Conservation (phyloP, 495 filamentous ascomycete species). For the Penicillium antarcticum region DNA sequence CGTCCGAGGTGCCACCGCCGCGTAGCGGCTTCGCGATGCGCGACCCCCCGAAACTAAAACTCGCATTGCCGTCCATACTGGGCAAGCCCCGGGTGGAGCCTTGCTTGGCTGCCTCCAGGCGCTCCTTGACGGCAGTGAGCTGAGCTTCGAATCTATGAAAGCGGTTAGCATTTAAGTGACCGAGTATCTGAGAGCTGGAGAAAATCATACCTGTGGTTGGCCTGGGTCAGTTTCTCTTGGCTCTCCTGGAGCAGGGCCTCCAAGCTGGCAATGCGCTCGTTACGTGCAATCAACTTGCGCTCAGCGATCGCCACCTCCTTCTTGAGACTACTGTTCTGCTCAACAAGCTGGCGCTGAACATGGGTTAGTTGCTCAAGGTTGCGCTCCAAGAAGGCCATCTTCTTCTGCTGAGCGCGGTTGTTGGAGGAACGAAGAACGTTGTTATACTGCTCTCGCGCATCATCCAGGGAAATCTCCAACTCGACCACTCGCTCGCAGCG, state of each 20-base stretch:
- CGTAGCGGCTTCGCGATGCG: conserved; percentile 96
- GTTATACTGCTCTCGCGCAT: conserved; percentile 98
- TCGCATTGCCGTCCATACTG: conserved; percentile 55
- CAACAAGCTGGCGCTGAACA: conserved; percentile 94
- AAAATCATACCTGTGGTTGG: conserved; percentile 82
- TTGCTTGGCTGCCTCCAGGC: conserved; percentile 90
- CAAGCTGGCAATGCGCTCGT: conserved; percentile 91
- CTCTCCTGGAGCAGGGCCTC: conserved; percentile 92
- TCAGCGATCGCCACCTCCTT: conserved; percentile 99
- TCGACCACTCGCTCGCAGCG: conserved; percentile 96
- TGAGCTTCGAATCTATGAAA: conserved; percentile 84
- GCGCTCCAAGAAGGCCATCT: conserved; percentile 98
- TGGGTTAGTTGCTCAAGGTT: conserved; percentile 97
- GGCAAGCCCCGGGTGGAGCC: conserved; percentile 80
- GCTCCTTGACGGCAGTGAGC: conserved; percentile 94
- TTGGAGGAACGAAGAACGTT: conserved; percentile 93
- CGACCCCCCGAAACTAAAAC: conserved; percentile 74
- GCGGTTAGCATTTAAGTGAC: conserved; percentile 6
- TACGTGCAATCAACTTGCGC: conserved; percentile 91
- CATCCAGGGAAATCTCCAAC: conserved; percentile 93
- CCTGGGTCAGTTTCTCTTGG: conserved; percentile 93
- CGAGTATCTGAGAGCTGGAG: not conserved
- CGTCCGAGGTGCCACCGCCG: conserved; percentile 68
- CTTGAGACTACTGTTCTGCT: conserved; percentile 94
- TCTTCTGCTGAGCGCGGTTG: conserved; percentile 98